A percentile compares a stretch with the other conserved stretches of the same genome.
Conservation (phyloP, 768 basidiomycete species). For the Glaciozyma martinii region DNA sequence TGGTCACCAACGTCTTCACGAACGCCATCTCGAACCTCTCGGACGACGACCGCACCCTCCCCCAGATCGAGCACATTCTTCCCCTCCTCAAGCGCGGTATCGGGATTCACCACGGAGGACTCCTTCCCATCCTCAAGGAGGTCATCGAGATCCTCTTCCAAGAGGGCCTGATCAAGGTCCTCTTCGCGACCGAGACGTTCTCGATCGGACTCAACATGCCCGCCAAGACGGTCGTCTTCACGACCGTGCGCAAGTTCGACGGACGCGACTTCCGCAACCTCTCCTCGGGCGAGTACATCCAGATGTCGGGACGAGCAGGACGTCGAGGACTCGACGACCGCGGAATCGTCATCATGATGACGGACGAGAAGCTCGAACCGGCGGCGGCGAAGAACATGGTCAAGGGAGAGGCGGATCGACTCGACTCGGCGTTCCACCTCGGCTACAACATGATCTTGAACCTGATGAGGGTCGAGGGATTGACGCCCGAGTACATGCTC, state of each 20-base stretch:
- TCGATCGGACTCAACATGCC: constrained; percentile 98
- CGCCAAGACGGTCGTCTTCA: constrained; percentile 98
- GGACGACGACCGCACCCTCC: constrained; percentile 74
- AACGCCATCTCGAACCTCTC: constrained; percentile 87
- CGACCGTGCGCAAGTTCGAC: constrained; percentile 88
- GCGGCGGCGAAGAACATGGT: constrained; percentile 88
- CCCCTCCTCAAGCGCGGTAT: constrained; percentile 90
- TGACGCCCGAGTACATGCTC: constrained; percentile 97
- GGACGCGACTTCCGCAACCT: constrained; percentile 88
- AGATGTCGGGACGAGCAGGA: constrained; percentile 98
- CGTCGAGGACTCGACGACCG: constrained; percentile 93
- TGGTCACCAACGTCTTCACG: constrained; percentile 78
- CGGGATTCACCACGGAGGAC: constrained; percentile 95
- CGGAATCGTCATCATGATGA: constrained; percentile 99
- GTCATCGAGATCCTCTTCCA: constrained; percentile 99
- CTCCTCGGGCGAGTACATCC: constrained; percentile 89
- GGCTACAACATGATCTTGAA: constrained; percentile 99
- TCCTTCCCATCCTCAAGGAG: constrained; percentile 94
- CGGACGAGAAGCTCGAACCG: constrained; percentile 94
- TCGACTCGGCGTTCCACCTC: constrained; percentile 96
- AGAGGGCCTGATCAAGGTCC: constrained; percentile 91
- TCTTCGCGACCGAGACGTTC: constrained; percentile 98
- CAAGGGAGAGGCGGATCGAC: constrained; percentile 90
- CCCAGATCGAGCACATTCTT: constrained; percentile 84
- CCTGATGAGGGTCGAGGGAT: constrained; percentile 94